Evolutionary conservation across 768 basidiomycete genomes (phyloP).

Genomic region (Russula sp.): DNA sequence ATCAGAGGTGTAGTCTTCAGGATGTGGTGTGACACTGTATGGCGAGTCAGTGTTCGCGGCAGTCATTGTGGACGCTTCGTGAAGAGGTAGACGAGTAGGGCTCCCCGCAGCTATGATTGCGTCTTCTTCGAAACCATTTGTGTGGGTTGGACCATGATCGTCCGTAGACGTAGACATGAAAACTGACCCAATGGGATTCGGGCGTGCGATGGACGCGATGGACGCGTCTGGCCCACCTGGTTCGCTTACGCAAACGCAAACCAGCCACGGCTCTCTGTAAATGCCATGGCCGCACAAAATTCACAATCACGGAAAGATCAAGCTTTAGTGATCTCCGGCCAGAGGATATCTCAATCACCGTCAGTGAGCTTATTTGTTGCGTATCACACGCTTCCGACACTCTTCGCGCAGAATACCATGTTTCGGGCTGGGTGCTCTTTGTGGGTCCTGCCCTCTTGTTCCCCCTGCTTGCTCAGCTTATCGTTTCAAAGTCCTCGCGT

Average conservation of each 20-base stretch:
- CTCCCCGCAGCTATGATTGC: neutral
- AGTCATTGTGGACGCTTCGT: neutral
- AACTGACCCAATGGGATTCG: neutral
- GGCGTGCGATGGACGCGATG: neutral
- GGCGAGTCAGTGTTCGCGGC: neutral
- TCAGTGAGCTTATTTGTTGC: constrained; percentile 8
- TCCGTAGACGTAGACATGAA: constrained; percentile 17
- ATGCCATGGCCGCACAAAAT: neutral
- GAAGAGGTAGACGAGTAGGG: neutral
- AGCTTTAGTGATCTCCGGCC: neutral
- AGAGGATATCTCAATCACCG: constrained; percentile 21
- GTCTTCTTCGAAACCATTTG: neutral
- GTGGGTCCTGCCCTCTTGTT: constrained; percentile 23
- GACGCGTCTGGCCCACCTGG: neutral
- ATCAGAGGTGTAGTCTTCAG: neutral
- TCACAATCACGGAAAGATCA: neutral
- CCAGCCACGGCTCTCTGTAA: neutral
- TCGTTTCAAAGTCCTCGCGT: constrained; percentile 32
- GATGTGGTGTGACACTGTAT: neutral
- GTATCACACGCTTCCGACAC: neutral
- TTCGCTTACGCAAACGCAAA: constrained; percentile 6
- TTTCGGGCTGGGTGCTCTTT: constrained; percentile 30
- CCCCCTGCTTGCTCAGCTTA: neutral
- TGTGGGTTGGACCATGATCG: neutral
- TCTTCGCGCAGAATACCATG: constrained; percentile 22